Percentiles rank a stretch among this genome's conserved stretches.
These are phyloP conservation scores for Pleurotus citrinopileatus DNA, from an alignment of 768 basidiomycete genomes.

Conservation along the genomic window DNA sequence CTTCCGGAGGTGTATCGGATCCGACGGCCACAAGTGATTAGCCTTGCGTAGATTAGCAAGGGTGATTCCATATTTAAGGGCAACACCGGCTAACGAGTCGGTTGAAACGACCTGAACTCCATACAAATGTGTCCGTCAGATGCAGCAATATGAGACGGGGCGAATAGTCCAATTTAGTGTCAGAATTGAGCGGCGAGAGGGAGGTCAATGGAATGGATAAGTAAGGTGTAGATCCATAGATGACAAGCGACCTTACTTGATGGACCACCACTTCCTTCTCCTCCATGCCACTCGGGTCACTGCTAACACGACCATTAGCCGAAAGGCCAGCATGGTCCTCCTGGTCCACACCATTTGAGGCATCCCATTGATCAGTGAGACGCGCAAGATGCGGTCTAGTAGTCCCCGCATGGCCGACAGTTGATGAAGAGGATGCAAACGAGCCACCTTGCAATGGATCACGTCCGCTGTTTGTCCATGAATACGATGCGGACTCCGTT, in stretches of 20 bases:
- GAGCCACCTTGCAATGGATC: conserved; percentile 1
- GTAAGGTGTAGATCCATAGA: no score
- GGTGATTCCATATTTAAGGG: conserved; percentile 85
- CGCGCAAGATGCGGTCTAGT: conserved; percentile 41
- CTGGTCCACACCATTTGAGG: conserved; percentile 14
- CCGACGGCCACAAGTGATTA: conserved; percentile 93
- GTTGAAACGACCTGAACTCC: conserved; percentile 54
- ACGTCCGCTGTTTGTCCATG: neutral
- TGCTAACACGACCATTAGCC: neutral
- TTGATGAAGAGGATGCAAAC: neutral
- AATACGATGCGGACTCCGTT: neutral
- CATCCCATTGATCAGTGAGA: conserved; percentile 22
- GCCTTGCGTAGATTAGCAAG: conserved; percentile 79
- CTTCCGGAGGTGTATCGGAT: conserved; percentile 85
- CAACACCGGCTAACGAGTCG: conserved; percentile 85
- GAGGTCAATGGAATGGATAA: no score
- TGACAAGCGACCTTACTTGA: no score
- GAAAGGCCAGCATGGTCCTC: no score
- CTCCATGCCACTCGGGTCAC: conserved; percentile 17
- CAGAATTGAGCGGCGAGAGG: no score
- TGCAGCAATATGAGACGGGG: neutral
- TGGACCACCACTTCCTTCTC: conserved; percentile 61
- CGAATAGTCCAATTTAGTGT: neutral
- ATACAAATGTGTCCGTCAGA: conserved; percentile 8
- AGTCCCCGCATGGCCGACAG: conserved; percentile 20